These are phyloP conservation scores for Paecilomyces niveus DNA, from an alignment of 2,329 filamentous ascomycete genomes.

Conservation along the genomic window DNA sequence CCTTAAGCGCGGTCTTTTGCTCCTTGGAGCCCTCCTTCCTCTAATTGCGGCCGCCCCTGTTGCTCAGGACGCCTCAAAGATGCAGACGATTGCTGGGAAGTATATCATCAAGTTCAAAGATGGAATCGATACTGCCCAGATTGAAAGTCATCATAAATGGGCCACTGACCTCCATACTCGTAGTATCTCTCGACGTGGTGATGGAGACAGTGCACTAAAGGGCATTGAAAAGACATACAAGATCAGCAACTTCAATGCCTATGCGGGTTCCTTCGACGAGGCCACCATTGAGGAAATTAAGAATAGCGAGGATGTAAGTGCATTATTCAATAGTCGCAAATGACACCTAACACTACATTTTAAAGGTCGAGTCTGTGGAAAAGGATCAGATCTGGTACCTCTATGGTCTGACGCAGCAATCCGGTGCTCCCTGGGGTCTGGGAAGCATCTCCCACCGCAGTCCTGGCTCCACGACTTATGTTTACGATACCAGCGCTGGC, in stretches of 20 bases:
- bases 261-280: constrained; percentile 39
- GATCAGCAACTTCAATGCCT: constrained; percentile 37
- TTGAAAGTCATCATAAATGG: constrained; percentile 22
- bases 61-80: background rate
- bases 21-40: background rate
- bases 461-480: constrained; percentile 19
- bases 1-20: background rate
- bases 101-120: constrained; percentile 19
- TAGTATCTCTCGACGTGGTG: constrained; percentile 29
- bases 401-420: constrained; percentile 13
- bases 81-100: constrained; percentile 13
- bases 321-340: constrained; percentile 2
- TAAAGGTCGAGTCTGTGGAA: constrained; percentile 18
- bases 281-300: constrained; percentile 34
- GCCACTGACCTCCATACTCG: constrained; percentile 29
- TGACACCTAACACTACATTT: background rate
- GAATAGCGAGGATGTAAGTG: constrained; percentile 24
- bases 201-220: constrained; percentile 11
- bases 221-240: constrained; percentile 38
- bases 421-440: constrained; percentile 28
- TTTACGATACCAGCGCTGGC: constrained; percentile 30
- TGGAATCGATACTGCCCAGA: constrained; percentile 20
- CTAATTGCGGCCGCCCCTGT: background rate
- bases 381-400: constrained; percentile 17
- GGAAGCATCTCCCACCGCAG: constrained; percentile 23